These are phyloP conservation scores for Ascochyta viciae-villosae DNA, from an alignment of 2,329 filamentous ascomycete species.

Conservation along the genomic window DNA sequence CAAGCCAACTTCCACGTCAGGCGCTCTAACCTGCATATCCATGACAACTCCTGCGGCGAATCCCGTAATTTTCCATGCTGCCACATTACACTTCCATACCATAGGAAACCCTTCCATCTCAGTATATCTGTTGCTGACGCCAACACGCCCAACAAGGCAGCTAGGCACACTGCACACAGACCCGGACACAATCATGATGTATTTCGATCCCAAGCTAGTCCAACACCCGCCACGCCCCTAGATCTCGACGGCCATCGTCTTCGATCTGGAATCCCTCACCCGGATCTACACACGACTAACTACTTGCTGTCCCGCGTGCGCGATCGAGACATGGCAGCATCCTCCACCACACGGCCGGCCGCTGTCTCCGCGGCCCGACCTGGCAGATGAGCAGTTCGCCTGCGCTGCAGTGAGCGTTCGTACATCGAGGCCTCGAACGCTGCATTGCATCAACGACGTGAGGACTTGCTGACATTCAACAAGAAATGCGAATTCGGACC, in stretches of 20 bases:
- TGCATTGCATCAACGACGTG: no score
- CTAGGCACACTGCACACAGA: conserved; percentile 4
- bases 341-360: neutral
- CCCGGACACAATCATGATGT: conserved; percentile 6
- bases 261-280: conserved; percentile 4
- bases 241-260: neutral
- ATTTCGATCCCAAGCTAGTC: neutral
- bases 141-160: conserved; percentile 7
- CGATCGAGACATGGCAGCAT: conserved; percentile 4
- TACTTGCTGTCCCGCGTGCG: neutral
- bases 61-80: neutral
- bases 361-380: neutral
- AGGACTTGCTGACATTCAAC: no score
- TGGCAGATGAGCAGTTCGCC: neutral
- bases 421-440: neutral
- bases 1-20: neutral
- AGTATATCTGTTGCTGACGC: neutral
- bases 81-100: neutral
- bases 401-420: neutral
- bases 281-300: neutral
- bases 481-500: no score
- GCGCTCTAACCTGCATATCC: neutral
- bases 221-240: neutral
- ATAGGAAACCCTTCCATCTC: no score
- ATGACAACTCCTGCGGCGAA: neutral